Evolutionary conservation across 192 early-diverging fungal genomes (phyloP).

Genomic region (Backusella morwellensis): DNA sequence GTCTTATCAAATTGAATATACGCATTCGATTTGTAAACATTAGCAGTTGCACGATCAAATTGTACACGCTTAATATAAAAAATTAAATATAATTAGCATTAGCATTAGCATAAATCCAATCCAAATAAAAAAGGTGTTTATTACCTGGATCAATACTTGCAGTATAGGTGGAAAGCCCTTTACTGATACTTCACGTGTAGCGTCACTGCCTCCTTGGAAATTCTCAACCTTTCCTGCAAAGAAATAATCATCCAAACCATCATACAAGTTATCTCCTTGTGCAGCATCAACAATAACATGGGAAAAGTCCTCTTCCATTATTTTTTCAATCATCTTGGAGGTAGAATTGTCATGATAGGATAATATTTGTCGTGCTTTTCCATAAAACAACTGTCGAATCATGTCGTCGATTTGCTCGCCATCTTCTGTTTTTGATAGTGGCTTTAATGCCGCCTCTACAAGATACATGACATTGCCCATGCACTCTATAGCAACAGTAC

Average conservation of each 20-base stretch:
- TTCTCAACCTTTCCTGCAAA: slow-evolving; percentile 36
- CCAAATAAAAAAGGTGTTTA: neutral
- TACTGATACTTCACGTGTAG: slow-evolving; percentile 45
- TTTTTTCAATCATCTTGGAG: slow-evolving; percentile 29
- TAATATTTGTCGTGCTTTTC: slow-evolving; percentile 42
- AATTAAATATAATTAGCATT: neutral
- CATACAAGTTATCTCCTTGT: slow-evolving; percentile 47
- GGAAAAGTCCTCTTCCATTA: slow-evolving; percentile 47
- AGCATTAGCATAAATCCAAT: neutral
- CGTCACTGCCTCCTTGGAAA: slow-evolving; percentile 31
- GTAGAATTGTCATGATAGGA: slow-evolving; percentile 36
- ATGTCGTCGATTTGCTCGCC: slow-evolving; percentile 24
- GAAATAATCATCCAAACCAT: slow-evolving; percentile 60
- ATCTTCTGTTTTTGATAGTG: slow-evolving; percentile 17
- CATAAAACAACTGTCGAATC: slow-evolving; percentile 49
- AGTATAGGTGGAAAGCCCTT: slow-evolving; percentile 62
- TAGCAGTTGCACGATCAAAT: slow-evolving; percentile 55
- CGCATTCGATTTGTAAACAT: slow-evolving; percentile 69
- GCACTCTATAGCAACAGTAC: slow-evolving; percentile 50
- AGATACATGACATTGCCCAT: slow-evolving; percentile 66
- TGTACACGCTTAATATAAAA: slow-evolving; percentile 50
- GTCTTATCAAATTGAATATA: slow-evolving; percentile 58
- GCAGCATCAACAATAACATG: slow-evolving; percentile 48
- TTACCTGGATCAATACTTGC: slow-evolving; percentile 63
- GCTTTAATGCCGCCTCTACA: slow-evolving; percentile 58